Evolutionary conservation across 495 filamentous ascomycete genomes (phyloP).

Genomic region (Lophium mytilinum): DNA sequence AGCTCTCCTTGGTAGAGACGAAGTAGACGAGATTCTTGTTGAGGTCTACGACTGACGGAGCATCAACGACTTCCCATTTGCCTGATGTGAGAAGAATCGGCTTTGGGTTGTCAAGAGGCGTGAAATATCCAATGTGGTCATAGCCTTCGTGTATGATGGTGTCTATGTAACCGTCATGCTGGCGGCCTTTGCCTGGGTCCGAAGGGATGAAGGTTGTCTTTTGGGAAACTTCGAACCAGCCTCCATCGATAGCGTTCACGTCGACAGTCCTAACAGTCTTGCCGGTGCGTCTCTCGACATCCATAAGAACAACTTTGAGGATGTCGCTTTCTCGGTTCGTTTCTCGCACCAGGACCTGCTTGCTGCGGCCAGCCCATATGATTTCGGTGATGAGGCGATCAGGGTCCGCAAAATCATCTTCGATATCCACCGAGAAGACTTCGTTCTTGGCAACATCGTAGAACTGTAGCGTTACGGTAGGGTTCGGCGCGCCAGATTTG

Average conservation of each 20-base stretch:
- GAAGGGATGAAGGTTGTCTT: slow-evolving; percentile 80
- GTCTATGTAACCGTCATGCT: slow-evolving; percentile 85
- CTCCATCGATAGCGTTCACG: slow-evolving; percentile 75
- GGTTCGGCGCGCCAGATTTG: slow-evolving; percentile 90
- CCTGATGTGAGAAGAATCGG: slow-evolving; percentile 82
- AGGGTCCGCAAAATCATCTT: slow-evolving; percentile 68
- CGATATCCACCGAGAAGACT: slow-evolving; percentile 67
- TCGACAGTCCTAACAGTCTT: slow-evolving; percentile 71
- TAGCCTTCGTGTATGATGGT: slow-evolving; percentile 78
- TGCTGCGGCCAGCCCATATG: slow-evolving; percentile 69
- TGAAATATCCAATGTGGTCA: slow-evolving; percentile 90
- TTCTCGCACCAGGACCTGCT: slow-evolving; percentile 74
- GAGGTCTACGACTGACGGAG: slow-evolving; percentile 82
- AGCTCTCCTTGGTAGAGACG: slow-evolving; percentile 74
- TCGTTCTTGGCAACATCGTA: slow-evolving; percentile 78
- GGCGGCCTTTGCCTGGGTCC: slow-evolving; percentile 66
- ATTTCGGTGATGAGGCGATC: slow-evolving; percentile 90
- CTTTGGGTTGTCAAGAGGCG: slow-evolving; percentile 73
- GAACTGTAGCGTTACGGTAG: slow-evolving; percentile 76
- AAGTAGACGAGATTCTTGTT: slow-evolving; percentile 82
- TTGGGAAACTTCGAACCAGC: slow-evolving; percentile 94
- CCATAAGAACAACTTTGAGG: slow-evolving; percentile 75
- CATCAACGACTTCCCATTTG: slow-evolving; percentile 85
- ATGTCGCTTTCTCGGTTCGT: slow-evolving; percentile 93
- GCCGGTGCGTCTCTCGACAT: slow-evolving; percentile 66